Base-by-base conservation (phyloP, 148 eudicot genomes). In the Nepenthes mirabilis region DNA sequence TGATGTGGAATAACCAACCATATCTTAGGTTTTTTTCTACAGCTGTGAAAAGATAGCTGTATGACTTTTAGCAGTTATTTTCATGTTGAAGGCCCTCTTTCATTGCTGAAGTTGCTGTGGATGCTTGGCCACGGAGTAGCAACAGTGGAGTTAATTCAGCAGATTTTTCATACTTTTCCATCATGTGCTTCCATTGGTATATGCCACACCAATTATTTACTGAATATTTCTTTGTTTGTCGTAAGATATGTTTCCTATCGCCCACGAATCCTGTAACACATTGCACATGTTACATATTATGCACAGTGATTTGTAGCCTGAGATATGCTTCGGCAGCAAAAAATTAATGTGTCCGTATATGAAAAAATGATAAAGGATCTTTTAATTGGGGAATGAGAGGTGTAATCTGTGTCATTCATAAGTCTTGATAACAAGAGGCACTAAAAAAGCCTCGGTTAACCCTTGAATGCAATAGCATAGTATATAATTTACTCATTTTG, bases 121-220 rank as follows among this genome's bases (percentile, higher is more conserved):
- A 74, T 82, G 65, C 58, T 79, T 57, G 71, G 75, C 57, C 87
- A 88, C 60, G 94, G 91, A 65, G 64, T 75, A 14, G 91, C 96
- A 63, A 71, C 90, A 12, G 78, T 86, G 58, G 70, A 59, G 66
- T 67, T 93, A 59, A 77, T 93, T 70, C 83, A 83, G 78, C 91
- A 86, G 50, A 69, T 88, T 58, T 77, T 93, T 58, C 71, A 62
- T 61, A 77, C 82, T 45, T 93, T 93, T 61, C 95, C 98, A 9
- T 82, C 75, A 63, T 93, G 98, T 77, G 91, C 87, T 62, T 93
- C 98, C 50, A 70, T 93, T 69, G 98, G 97, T 91, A 74, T 64
- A 78, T 68, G 33, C 10, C 52, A 51, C 52, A 13, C 61, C 13
- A 47, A 51, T 55, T 14, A 34, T 47, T 48, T 43, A 3, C 34